A percentile compares a stretch with the other conserved stretches of the same genome.
Evolutionary conservation across 306 rosid genomes (phyloP).

Genomic region (Hylodesmum podocarpum): DNA sequence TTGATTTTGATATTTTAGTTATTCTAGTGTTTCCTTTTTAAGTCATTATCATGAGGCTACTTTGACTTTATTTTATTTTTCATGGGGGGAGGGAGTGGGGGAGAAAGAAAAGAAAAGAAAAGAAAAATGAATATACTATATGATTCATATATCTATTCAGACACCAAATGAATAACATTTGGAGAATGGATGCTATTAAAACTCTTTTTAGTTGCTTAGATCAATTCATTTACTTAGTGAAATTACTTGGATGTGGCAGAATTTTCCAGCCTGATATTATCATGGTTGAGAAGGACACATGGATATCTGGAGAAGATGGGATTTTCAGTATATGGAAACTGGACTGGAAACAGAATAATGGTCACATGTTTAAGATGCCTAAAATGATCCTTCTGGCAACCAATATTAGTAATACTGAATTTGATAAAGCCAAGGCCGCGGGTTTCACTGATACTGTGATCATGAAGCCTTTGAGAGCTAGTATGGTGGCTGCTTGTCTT

Average conservation of each 20-base stretch:
- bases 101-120: background rate
- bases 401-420: slow-evolving; percentile 52
- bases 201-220: background rate
- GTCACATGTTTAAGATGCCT: slow-evolving; percentile 48
- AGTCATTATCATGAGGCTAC: background rate
- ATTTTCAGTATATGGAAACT: slow-evolving; percentile 36
- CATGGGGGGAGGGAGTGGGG: background rate
- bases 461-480: slow-evolving; percentile 90
- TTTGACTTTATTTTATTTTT: background rate
- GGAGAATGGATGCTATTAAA: background rate
- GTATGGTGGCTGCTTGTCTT: slow-evolving; percentile 96
- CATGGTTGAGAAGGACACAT: slow-evolving; percentile 77
- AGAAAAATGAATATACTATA: background rate
- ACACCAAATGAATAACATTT: background rate
- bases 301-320: slow-evolving; percentile 63
- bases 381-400: slow-evolving; percentile 81
- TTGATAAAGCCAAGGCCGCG: slow-evolving; percentile 60
- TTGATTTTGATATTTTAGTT: background rate
- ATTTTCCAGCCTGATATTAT: slow-evolving; percentile 59
- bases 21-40: background rate
- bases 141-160: background rate
- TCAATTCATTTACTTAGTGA: slow-evolving; percentile 10
- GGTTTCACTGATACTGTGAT: slow-evolving; percentile 83
- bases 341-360: slow-evolving; percentile 65
- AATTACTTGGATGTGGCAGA: slow-evolving; percentile 49